phyloP scores from a whole-genome alignment of 2,329 filamentous ascomycete genomes.

The Fusarium sublunatum region DNA sequence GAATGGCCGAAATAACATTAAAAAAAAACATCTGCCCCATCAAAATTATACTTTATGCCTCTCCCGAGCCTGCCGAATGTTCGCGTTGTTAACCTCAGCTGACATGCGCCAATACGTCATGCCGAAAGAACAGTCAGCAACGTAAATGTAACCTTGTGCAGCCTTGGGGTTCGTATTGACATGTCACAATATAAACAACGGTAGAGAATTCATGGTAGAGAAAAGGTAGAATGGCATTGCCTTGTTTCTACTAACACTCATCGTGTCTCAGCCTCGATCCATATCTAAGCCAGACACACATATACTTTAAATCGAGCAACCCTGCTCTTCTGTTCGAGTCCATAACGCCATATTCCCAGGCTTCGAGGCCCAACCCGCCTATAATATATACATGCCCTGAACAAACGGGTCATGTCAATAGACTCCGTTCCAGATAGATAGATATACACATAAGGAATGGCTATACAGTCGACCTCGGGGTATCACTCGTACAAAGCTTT shows the following conservation, averaged over 20 bases:
- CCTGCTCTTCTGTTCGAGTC: neutral
- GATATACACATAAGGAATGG: conserved; percentile 14
- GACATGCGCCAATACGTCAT: conserved; percentile 31
- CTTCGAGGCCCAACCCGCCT: neutral
- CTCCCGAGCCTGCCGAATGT: conserved; percentile 28
- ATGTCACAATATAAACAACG: no score
- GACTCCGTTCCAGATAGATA: neutral
- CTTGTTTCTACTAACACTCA: neutral
- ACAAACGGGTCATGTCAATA: neutral
- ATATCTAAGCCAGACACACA: neutral
- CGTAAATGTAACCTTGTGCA: conserved; percentile 3
- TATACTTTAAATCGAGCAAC: neutral
- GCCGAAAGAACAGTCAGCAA: conserved; percentile 17
- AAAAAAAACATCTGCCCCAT: conserved; percentile 4
- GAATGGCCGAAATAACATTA: neutral
- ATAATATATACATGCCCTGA: neutral
- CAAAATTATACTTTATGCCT: neutral
- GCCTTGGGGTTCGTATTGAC: neutral
- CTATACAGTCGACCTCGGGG: conserved; percentile 21
- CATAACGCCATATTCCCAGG: conserved; percentile 15
- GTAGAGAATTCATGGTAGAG: neutral
- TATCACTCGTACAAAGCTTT: conserved; percentile 35
- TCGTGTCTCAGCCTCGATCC: neutral
- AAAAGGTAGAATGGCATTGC: neutral
- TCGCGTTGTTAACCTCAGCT: conserved; percentile 12